Percentiles rank a stretch among this genome's conserved stretches.
Evolutionary conservation across 495 filamentous ascomycete genomes (phyloP).

Genomic region (Hyaloscypha bicolor): DNA sequence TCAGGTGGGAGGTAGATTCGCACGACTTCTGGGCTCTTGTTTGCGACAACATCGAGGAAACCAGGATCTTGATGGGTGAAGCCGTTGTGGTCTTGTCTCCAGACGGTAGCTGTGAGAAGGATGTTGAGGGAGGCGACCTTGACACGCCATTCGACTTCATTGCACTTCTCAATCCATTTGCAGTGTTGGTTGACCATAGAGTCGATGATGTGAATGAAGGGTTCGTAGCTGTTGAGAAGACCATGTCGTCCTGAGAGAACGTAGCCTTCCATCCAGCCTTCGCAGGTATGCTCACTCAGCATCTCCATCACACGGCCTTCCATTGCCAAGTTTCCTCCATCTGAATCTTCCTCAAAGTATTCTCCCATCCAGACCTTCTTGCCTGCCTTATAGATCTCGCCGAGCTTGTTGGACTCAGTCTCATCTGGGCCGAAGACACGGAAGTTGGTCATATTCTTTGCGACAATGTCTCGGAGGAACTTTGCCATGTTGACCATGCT

Average conservation of each 20-base stretch:
- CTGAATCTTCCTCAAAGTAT: constrained; percentile 69
- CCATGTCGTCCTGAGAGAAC: constrained; percentile 71
- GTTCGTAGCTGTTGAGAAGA: constrained; percentile 75
- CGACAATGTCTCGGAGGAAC: constrained; percentile 64
- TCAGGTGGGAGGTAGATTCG: constrained; percentile 78
- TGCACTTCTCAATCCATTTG: constrained; percentile 78
- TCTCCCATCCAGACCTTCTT: constrained; percentile 80
- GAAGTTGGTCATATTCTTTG: constrained; percentile 62
- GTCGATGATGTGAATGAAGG: constrained; percentile 78
- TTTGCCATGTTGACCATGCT: constrained; percentile 68
- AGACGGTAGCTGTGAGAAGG: constrained; percentile 72
- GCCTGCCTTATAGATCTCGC: constrained; percentile 63
- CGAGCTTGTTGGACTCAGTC: constrained; percentile 76
- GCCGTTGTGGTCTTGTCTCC: constrained; percentile 79
- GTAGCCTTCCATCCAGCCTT: constrained; percentile 79
- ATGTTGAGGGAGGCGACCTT: constrained; percentile 73
- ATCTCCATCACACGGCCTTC: constrained; percentile 77
- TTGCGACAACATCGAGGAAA: constrained; percentile 73
- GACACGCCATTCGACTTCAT: constrained; percentile 70
- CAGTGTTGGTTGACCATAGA: constrained; percentile 81
- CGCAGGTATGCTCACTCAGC: constrained; percentile 72
- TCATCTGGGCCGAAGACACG: constrained; percentile 76
- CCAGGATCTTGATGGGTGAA: constrained; percentile 80
- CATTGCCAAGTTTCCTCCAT: constrained; percentile 67
- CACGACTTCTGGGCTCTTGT: constrained; percentile 74